Percentiles rank a stretch among this genome's conserved stretches.
Conservation (phyloP, 2,329 filamentous ascomycete species). For the Penicillium sp. region DNA sequence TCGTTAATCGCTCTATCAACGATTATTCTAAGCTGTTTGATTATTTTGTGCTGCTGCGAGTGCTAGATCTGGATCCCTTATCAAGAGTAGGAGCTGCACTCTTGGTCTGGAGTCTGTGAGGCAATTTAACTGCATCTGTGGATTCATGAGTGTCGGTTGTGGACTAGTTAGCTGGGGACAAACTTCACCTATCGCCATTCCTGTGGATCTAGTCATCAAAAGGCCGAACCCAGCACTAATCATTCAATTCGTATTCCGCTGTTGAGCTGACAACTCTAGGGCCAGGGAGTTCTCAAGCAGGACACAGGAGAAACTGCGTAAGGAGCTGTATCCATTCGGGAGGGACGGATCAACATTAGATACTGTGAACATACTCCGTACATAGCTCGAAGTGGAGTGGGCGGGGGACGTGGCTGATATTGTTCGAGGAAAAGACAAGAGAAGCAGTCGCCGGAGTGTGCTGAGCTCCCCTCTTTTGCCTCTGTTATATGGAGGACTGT, state of each 20-base stretch:
- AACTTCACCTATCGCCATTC: background rate
- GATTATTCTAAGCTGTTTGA: conserved; percentile 7
- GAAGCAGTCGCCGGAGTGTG: background rate
- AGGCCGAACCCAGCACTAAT: conserved; percentile 8
- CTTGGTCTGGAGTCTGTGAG: background rate
- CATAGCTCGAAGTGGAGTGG: background rate
- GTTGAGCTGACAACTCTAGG: background rate
- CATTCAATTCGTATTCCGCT: background rate
- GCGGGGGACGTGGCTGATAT: background rate
- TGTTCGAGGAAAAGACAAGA: background rate
- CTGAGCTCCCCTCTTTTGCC: background rate
- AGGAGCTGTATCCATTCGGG: background rate
- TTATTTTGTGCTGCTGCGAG: background rate
- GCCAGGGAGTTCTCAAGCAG: background rate
- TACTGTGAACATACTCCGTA: too few relatives aligned
- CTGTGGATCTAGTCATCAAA: conserved; percentile 15
- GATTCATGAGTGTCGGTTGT: background rate
- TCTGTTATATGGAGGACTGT: background rate
- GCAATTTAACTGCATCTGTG: too few relatives aligned
- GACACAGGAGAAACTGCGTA: background rate
- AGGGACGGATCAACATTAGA: background rate
- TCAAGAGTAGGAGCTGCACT: background rate
- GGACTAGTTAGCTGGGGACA: background rate
- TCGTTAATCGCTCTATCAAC: background rate
- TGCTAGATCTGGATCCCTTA: background rate